A percentile compares a stretch with the other conserved stretches of the same genome.
Conservation (phyloP, 106 monocot genomes). For the Acorus calamus region DNA sequence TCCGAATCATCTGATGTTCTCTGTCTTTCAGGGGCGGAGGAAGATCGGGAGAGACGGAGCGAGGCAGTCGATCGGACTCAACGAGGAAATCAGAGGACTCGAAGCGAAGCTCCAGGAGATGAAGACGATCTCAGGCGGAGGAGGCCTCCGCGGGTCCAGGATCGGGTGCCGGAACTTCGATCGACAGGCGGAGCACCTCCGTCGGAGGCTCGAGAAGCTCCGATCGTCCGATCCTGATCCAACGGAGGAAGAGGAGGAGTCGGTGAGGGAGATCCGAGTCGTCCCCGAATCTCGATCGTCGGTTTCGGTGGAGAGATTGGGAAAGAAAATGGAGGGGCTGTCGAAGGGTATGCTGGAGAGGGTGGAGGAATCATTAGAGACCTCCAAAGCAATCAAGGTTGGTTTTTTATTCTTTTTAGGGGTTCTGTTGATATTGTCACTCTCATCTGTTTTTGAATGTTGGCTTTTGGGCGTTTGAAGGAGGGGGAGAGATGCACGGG, state of each 20-base stretch:
- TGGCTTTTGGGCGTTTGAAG: conserved; percentile 9
- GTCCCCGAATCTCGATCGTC: conserved; percentile 2
- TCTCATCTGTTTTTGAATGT: neutral
- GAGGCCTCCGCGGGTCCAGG: neutral
- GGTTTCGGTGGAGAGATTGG: conserved; percentile 54
- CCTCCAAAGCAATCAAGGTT: too few species aligned
- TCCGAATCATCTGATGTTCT: neutral
- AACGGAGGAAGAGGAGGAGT: conserved; percentile 11
- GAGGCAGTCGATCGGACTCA: conserved; percentile 3
- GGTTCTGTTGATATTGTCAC: conserved; percentile 8
- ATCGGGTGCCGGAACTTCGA: conserved; percentile 33
- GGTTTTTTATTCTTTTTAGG: neutral
- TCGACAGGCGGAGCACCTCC: conserved; percentile 34
- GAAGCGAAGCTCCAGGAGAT: conserved; percentile 32
- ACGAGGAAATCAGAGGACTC: conserved; percentile 37
- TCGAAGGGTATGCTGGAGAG: conserved; percentile 63
- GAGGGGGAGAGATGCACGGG: conserved; percentile 10
- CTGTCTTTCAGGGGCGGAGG: conserved; percentile 30
- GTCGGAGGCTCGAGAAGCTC: conserved; percentile 34
- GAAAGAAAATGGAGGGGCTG: conserved; percentile 67
- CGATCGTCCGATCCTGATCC: conserved; percentile 5
- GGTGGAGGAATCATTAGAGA: conserved; percentile 22
- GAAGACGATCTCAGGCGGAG: conserved; percentile 1
- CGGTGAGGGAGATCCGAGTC: conserved; percentile 37
- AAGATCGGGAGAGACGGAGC: conserved; percentile 42